phyloP scores from a whole-genome alignment of 805 yeast species.

The Pichia thaimueangensis region DNA sequence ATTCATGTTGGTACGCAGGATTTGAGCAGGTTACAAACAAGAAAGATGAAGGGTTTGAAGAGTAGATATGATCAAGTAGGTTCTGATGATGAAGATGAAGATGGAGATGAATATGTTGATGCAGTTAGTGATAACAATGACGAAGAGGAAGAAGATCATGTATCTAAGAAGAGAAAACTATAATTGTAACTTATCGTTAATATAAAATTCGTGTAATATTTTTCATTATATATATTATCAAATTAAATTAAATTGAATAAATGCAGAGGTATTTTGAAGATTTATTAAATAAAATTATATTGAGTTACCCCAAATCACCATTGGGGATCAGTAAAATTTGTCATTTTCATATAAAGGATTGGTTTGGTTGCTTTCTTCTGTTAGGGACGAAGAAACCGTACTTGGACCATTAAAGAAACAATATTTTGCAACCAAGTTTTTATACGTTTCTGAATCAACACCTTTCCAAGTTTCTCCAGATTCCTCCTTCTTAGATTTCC shows the following conservation, averaged over 20 bases:
- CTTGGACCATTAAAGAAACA: conserved; percentile 48
- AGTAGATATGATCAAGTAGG: conserved; percentile 69
- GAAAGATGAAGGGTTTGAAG: conserved; percentile 98
- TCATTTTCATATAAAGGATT: conserved; percentile 19
- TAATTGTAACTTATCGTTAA: too few relatives aligned
- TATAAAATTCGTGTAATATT: too few relatives aligned
- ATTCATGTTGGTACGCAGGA: conserved; percentile 96
- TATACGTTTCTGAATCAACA: conserved; percentile 47
- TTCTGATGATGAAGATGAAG: conserved; percentile 27
- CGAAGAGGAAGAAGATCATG: conserved; percentile 17
- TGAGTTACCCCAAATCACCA: too few relatives aligned
- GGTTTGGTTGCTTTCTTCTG: too few relatives aligned
- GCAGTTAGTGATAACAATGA: conserved; percentile 18
- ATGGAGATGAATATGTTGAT: conserved; percentile 23
- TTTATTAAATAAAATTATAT: too few relatives aligned
- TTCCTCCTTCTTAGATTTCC: not conserved
- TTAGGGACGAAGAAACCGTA: conserved; percentile 28
- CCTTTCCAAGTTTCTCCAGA: conserved; percentile 5
- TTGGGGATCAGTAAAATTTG: conserved; percentile 23
- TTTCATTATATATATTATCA: too few relatives aligned
- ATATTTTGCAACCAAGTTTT: conserved; percentile 50
- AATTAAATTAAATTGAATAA: too few relatives aligned
- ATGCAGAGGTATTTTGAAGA: too few relatives aligned
- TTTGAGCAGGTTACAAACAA: conserved; percentile 79
- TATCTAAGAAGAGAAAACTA: conserved; percentile 23